phyloP scores from a whole-genome alignment of 1,139 yeast species.

The Lodderomyces pseudojiufengensis region DNA sequence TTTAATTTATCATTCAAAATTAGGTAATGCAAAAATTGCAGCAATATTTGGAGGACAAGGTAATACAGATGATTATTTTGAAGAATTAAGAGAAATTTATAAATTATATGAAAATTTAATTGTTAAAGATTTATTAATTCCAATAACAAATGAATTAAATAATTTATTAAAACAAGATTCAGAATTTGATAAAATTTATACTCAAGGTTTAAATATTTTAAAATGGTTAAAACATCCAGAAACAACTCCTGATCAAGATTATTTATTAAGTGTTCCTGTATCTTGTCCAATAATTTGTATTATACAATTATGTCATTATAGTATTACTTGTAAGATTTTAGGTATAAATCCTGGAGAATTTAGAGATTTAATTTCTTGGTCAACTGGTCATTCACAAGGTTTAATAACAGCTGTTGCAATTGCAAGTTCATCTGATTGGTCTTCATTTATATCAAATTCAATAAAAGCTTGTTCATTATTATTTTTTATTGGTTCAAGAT shows the following conservation, averaged over 20 bases:
- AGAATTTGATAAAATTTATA: slow-evolving; percentile 81
- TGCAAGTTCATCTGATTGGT: slow-evolving; percentile 86
- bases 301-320: slow-evolving; percentile 91
- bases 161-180: slow-evolving; percentile 67
- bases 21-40: slow-evolving; percentile 52
- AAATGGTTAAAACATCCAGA: slow-evolving; percentile 85
- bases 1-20: slow-evolving; percentile 41
- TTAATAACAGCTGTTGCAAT: slow-evolving; percentile 89
- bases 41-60: slow-evolving; percentile 99
- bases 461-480: slow-evolving; percentile 77
- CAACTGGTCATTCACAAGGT: slow-evolving; percentile 99
- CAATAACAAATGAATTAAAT: slow-evolving; percentile 66
- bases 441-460: slow-evolving; percentile 66
- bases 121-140: slow-evolving; percentile 67
- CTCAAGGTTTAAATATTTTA: slow-evolving; percentile 88
- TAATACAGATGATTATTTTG: slow-evolving; percentile 95
- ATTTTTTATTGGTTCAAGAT: slow-evolving; percentile 91
- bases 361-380: slow-evolving; percentile 63
- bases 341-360: slow-evolving; percentile 91
- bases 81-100: slow-evolving; percentile 87
- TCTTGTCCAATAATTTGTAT: slow-evolving; percentile 95
- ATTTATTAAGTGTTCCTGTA: slow-evolving; percentile 85
- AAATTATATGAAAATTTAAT: slow-evolving; percentile 72
- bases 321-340: slow-evolving; percentile 78
- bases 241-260: slow-evolving; percentile 85